Percentiles rank a stretch among this genome's conserved stretches.
These are phyloP conservation scores for Mortierella sp. DNA, from an alignment of 371 early-diverging fungal species.

Conservation along the genomic window DNA sequence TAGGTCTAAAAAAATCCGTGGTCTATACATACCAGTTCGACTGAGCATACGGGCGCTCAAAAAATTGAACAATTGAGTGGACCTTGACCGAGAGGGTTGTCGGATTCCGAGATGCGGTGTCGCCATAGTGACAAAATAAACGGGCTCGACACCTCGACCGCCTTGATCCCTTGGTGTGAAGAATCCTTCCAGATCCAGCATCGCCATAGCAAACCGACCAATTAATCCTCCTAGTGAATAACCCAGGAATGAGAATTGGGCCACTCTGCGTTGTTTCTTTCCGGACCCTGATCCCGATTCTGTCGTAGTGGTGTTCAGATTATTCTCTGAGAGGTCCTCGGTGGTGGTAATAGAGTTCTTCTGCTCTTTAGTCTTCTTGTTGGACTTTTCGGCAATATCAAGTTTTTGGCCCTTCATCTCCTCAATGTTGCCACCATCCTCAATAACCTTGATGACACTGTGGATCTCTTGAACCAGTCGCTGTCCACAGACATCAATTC, in stretches of 20 bases:
- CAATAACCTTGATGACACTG: slow-evolving; percentile 41
- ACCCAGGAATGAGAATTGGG: slow-evolving; percentile 63
- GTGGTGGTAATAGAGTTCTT: too few relatives aligned
- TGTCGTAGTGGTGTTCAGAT: too few relatives aligned
- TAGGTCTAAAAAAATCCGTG: too few relatives aligned
- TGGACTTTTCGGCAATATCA: not conserved
- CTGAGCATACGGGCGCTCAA: slow-evolving; percentile 65
- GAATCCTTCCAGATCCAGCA: slow-evolving; percentile 71
- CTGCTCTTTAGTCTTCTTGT: not conserved
- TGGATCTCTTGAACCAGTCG: slow-evolving; percentile 35
- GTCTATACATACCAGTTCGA: slow-evolving; percentile 61
- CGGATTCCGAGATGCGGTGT: slow-evolving; percentile 85
- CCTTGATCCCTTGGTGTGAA: slow-evolving; percentile 66
- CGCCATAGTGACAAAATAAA: slow-evolving; percentile 74
- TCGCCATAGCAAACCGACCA: slow-evolving; percentile 78
- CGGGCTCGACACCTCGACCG: slow-evolving; percentile 58
- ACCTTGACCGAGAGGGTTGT: slow-evolving; percentile 45
- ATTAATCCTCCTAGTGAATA: slow-evolving; percentile 90
- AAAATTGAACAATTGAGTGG: slow-evolving; percentile 66
- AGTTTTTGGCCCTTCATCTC: slow-evolving; percentile 40
- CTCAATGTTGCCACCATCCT: slow-evolving; percentile 38
- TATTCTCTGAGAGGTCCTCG: too few relatives aligned
- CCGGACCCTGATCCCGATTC: not conserved
- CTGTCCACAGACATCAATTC: slow-evolving; percentile 43
- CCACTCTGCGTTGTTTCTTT: not conserved